Base-by-base conservation (phyloP, 306 rosid genomes). In the Lathyrus tuberosus region DNA sequence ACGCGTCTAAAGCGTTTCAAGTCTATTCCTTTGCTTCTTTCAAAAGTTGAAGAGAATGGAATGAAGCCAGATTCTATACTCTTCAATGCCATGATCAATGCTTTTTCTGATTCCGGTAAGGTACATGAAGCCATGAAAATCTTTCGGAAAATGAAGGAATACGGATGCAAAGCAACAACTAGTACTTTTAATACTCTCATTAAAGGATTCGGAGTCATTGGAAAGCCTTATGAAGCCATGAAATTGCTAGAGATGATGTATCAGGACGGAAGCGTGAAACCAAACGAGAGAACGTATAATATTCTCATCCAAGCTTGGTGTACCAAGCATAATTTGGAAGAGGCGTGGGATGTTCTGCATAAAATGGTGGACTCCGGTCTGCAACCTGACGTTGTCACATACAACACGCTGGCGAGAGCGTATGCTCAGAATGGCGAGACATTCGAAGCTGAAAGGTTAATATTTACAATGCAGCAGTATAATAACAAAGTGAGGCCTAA, bases 181-280 rank as follows among this genome's bases (percentile, higher is more conserved):
- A 87, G 90, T 80, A 94, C 98, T 67, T 94, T 84, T 75, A 94
- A 94, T 73, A 86, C 97, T 46, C 98, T 93, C 66, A 86, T 93
- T 38, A 90, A 91, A 80, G 98, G 98, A 62, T 88, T 79, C 66
- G 97, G 98, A 66, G 73, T 81, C 12, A 82, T 83, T 33, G 95
- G 88, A 72, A 85, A 85, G 78, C 98, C 91, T 60, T 78, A 86
- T 60, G 89, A 86, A 71, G 81, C 94, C 63, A 77, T 80, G 83
- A 82, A 84, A 76, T 49, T 94, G 84, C 82, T 90, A 59, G 88
- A 85, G 81, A 78, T 80, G 79, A 94, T 94, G 98, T 62, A 62
- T 56, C 73, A 54, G 65, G 78, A 80, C 54, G 85, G 71, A 74
- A 81, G 75, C 60, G 77, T 80, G 41, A 90, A 88, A 80, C 95